A percentile compares a stretch with the other conserved stretches of the same genome.
Conservation (phyloP, 139 green algal genomes). For the Chlorella sp. region DNA sequence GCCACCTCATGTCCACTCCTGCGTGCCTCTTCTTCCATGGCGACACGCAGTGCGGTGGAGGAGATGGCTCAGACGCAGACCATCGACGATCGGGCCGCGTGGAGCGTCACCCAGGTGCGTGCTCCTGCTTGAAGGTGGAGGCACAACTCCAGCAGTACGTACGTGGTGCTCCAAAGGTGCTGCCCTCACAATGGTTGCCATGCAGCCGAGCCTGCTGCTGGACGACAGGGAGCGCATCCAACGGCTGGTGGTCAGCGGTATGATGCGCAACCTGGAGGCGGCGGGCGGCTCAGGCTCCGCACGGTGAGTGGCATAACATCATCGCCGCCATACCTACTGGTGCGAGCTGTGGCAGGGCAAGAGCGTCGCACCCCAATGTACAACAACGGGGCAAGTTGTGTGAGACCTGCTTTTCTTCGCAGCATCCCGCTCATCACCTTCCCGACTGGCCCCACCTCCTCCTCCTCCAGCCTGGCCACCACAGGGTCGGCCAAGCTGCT, state of each 20-base stretch:
- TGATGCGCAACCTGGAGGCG: not conserved
- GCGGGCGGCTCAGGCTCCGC: no score
- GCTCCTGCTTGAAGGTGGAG: not conserved
- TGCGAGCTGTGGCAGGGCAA: not conserved
- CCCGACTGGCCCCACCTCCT: not conserved
- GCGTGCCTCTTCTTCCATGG: not conserved
- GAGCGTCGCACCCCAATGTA: not conserved
- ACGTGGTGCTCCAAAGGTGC: not conserved
- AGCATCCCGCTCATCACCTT: slow-evolving; percentile 4
- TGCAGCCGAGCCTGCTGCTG: not conserved
- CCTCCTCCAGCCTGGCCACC: no score
- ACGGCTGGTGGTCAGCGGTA: not conserved
- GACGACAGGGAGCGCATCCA: not conserved
- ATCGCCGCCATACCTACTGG: not conserved
- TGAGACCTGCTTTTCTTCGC: not conserved
- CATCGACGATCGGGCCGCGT: not conserved
- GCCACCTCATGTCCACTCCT: not conserved
- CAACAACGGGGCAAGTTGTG: not conserved
- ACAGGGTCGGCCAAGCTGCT: no score
- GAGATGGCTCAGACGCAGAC: not conserved
- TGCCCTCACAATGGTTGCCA: not conserved
- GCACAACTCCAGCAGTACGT: not conserved
- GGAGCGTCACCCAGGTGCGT: not conserved
- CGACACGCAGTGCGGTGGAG: not conserved
- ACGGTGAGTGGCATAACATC: not conserved